Evolutionary conservation across 495 filamentous ascomycete species (phyloP).

Genomic region (Halenospora varia): DNA sequence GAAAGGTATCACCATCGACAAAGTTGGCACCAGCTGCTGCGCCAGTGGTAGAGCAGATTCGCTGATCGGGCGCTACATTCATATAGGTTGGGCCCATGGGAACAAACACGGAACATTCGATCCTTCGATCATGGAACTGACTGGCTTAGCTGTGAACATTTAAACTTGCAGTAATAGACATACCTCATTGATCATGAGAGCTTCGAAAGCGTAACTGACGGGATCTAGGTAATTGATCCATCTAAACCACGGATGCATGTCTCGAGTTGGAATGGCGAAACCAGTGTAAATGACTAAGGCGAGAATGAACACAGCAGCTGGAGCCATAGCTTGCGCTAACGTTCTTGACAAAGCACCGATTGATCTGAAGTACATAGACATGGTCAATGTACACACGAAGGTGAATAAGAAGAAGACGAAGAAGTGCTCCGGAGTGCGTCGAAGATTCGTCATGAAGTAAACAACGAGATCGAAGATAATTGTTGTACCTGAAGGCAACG

Average conservation of each 20-base stretch:
- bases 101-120: slow-evolving; percentile 58
- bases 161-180: neutral
- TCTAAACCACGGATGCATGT: slow-evolving; percentile 77
- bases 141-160: neutral
- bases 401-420: slow-evolving; percentile 76
- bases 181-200: slow-evolving; percentile 81
- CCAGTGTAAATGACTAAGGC: slow-evolving; percentile 85
- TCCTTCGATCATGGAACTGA: slow-evolving; percentile 59
- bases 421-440: slow-evolving; percentile 73
- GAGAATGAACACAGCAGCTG: slow-evolving; percentile 77
- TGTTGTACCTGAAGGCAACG: slow-evolving; percentile 7
- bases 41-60: slow-evolving; percentile 21
- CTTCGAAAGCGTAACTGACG: slow-evolving; percentile 82
- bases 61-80: slow-evolving; percentile 9
- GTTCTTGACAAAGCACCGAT: slow-evolving; percentile 78
- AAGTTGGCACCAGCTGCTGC: slow-evolving; percentile 28
- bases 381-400: slow-evolving; percentile 60
- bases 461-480: slow-evolving; percentile 62
- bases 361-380: slow-evolving; percentile 79
- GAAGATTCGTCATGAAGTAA: slow-evolving; percentile 84
- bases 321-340: slow-evolving; percentile 79
- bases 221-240: slow-evolving; percentile 90
- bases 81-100: slow-evolving; percentile 34
- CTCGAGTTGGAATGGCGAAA: slow-evolving; percentile 66
- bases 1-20: slow-evolving; percentile 64